phyloP scores from a whole-genome alignment of 306 rosid species.

The Prunus mume region DNA sequence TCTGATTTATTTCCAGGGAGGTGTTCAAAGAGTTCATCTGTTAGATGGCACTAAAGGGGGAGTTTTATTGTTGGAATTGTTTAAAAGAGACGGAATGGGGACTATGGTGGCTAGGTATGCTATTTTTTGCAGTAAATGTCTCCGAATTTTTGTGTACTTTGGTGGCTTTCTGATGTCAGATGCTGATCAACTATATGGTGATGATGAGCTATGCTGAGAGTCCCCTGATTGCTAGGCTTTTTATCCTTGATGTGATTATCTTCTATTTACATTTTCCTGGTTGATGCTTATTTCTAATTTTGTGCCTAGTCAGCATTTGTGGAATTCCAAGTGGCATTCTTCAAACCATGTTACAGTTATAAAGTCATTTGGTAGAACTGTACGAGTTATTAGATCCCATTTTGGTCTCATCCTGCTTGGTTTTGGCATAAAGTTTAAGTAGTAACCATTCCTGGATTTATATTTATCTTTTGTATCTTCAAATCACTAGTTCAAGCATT shows the following conservation, averaged over 20 bases:
- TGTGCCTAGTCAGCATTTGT: background rate
- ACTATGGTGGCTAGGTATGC: conserved; percentile 98
- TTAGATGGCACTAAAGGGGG: conserved; percentile 92
- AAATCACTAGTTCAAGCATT: background rate
- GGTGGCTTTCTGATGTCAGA: background rate
- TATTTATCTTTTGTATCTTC: background rate
- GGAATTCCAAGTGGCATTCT: background rate
- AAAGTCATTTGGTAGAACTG: background rate
- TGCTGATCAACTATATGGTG: background rate
- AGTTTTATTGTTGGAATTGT: conserved; percentile 87
- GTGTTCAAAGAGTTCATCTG: conserved; percentile 98
- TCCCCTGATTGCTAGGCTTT: background rate
- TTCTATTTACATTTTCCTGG: background rate
- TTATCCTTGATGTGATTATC: background rate
- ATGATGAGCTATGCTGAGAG: conserved; percentile 1
- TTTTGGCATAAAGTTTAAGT: background rate
- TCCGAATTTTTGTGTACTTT: background rate
- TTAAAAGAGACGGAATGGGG: conserved; percentile 98
- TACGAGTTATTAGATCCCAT: background rate
- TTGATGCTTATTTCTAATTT: background rate
- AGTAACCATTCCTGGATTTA: background rate
- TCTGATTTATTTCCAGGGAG: conserved; percentile 67
- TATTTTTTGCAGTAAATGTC: conserved; percentile 2
- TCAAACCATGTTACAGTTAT: background rate
- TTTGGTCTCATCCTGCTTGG: background rate